Conservation (phyloP, 441 rosid species). For the Gossypium davidsonii region DNA sequence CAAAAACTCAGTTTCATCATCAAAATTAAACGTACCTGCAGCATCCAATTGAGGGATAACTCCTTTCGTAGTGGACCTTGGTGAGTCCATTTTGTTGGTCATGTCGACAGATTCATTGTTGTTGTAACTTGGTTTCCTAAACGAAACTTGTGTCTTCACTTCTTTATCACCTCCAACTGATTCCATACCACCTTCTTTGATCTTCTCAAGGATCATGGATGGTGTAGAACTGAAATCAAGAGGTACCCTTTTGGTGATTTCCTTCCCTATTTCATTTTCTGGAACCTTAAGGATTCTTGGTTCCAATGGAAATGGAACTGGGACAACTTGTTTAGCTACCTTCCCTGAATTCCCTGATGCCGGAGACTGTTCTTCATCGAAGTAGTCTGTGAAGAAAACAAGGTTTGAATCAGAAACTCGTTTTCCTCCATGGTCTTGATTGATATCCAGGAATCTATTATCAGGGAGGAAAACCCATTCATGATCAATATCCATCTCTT, state of each 20-base stretch:
- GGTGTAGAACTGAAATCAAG: slow-evolving; percentile 19
- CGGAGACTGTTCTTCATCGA: slow-evolving; percentile 29
- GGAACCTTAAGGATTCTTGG: slow-evolving; percentile 25
- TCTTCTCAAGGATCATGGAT: slow-evolving; percentile 26
- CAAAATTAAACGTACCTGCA: slow-evolving; percentile 32
- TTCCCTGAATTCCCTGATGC: slow-evolving; percentile 31
- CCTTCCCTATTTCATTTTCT: slow-evolving; percentile 17
- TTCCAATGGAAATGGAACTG: slow-evolving; percentile 54
- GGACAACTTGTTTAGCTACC: slow-evolving; percentile 37
- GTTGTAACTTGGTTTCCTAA: slow-evolving; percentile 62
- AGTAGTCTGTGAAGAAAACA: slow-evolving; percentile 48
- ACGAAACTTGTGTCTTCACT: slow-evolving; percentile 68
- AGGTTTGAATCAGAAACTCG: slow-evolving; percentile 24
- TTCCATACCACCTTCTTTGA: slow-evolving; percentile 22
- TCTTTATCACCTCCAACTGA: slow-evolving; percentile 46
- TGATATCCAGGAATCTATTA: slow-evolving; percentile 37
- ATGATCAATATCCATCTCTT: slow-evolving; percentile 53
- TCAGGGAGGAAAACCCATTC: slow-evolving; percentile 77
- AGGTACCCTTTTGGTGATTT: slow-evolving; percentile 20
- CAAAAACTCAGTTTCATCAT: slow-evolving; percentile 23
- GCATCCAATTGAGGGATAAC: slow-evolving; percentile 38
- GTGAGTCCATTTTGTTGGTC: slow-evolving; percentile 58
- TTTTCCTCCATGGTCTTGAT: slow-evolving; percentile 30
- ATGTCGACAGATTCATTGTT: slow-evolving; percentile 86
- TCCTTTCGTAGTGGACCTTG: slow-evolving; percentile 36